A percentile compares a stretch with the other conserved stretches of the same genome.
These are phyloP conservation scores for Phenoliferia sp. DNA, from an alignment of 1,284 basidiomycete genomes.

Conservation along the genomic window DNA sequence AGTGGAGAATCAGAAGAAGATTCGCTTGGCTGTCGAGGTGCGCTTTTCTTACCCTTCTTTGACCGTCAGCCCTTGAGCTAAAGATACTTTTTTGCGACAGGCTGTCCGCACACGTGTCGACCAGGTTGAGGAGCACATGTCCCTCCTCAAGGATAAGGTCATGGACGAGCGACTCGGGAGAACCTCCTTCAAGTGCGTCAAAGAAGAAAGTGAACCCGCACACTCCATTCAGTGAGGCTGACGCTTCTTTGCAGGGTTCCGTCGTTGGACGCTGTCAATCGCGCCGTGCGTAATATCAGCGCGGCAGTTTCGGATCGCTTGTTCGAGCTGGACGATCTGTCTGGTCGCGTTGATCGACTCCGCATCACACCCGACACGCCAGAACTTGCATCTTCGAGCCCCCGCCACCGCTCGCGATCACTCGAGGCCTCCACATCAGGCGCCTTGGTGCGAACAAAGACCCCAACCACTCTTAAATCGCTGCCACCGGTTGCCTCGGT, in stretches of 20 bases:
- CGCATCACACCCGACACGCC: constrained; percentile 41
- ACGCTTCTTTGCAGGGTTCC: constrained; percentile 55
- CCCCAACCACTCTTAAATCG: background rate
- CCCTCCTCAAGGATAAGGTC: constrained; percentile 63
- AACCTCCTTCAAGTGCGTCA: constrained; percentile 56
- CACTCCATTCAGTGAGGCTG: background rate
- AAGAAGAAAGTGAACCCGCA: background rate
- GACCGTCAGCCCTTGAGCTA: background rate
- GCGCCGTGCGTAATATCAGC: constrained; percentile 78
- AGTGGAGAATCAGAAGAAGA: constrained; percentile 69
- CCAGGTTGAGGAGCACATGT: constrained; percentile 69
- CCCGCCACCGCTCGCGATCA: constrained; percentile 7
- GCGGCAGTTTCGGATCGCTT: constrained; percentile 54
- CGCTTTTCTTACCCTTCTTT: constrained; percentile 29
- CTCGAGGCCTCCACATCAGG: constrained; percentile 5
- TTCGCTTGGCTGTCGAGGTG: constrained; percentile 65
- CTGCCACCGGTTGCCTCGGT: constrained; percentile 45
- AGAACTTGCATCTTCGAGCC: background rate
- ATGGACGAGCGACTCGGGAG: constrained; percentile 60
- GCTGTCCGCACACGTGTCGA: constrained; percentile 63
- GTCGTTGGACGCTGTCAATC: constrained; percentile 72
- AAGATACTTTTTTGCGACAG: constrained; percentile 42
- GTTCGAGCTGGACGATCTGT: constrained; percentile 55
- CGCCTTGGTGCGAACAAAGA: background rate
- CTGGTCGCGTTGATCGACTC: constrained; percentile 55